Conservation (phyloP, 768 basidiomycete genomes). For the Serendipita sp. region DNA sequence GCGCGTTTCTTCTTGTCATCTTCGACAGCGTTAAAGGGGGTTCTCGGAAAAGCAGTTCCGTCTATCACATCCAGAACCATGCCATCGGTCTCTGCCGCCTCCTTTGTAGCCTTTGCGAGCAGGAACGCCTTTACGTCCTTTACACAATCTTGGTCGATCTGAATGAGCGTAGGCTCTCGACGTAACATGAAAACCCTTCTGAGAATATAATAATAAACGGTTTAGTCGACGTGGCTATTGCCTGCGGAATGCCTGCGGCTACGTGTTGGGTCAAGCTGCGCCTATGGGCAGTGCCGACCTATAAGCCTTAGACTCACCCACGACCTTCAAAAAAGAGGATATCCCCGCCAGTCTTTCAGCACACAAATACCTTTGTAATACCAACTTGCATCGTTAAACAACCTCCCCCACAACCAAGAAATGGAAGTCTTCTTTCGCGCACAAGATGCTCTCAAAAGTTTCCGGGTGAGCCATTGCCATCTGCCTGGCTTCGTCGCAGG, state of each 20-base stretch:
- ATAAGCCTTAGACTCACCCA: conserved; percentile 4
- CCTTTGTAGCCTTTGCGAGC: conserved; percentile 22
- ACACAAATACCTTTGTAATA: not conserved
- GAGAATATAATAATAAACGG: too few relatives aligned
- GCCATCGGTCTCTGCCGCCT: conserved; percentile 7
- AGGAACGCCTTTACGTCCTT: conserved; percentile 52
- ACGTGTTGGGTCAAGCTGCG: not conserved
- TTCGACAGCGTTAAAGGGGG: conserved; percentile 5
- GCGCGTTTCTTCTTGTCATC: conserved; percentile 10
- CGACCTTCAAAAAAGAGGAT: not conserved
- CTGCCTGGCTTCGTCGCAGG: too few relatives aligned
- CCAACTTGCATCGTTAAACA: not conserved
- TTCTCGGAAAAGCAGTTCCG: conserved; percentile 6
- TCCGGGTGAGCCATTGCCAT: conserved; percentile 35
- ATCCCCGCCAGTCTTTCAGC: conserved; percentile 4
- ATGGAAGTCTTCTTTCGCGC: conserved; percentile 57
- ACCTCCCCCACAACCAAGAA: not conserved
- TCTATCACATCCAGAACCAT: not conserved
- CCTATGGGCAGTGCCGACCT: not conserved
- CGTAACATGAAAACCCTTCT: conserved; percentile 40
- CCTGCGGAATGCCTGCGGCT: not conserved
- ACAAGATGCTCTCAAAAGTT: conserved; percentile 48
- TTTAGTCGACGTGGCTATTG: too few relatives aligned
- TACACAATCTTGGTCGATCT: conserved; percentile 59
- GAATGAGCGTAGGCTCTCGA: conserved; percentile 56